Base-by-base conservation (phyloP, 805 yeast genomes). In the Candida yuanshanica region DNA sequence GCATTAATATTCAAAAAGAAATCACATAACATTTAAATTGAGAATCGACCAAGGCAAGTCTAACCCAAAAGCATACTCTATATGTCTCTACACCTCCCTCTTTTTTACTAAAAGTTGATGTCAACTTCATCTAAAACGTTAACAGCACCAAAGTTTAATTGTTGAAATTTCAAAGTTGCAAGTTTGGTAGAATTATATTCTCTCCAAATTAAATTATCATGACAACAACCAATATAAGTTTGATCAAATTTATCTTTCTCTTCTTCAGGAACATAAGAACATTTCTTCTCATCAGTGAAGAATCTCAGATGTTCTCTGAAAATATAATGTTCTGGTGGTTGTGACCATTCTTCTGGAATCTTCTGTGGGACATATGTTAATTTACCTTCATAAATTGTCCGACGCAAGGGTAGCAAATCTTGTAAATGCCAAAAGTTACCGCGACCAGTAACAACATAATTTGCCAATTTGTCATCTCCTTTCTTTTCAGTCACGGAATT, bases 371-470 rank as follows among this genome's bases (percentile, higher is more conserved):
- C 57, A 41, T 65, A 67, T 1, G 73, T 67, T 13, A 65, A 45
- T 10, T 55, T 72, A 3, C 87, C 87, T 56, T 84, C 90, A 48
- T 77, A 80, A 16, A 66, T 48, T 0, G 84, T 70, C 25, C 71
- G 64, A 4, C 72, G 60, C 44, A 84, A 62, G 0, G 87, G 83
- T 9, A 66, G 53, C 13, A 83, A 55, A 37, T 75, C 78, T 8
- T 69, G 68, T 25, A 67, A 53, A 7, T 63, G 55, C 56, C 75
- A 75, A 46, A 68, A 70, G 58, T 85, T 59, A 25, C 72, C 72
- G 27, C 51, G 51, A 20, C 70, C 69, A 16, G 64, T 56, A 36
- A 63, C 65, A 32, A 64, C 52, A 42, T 63, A 62, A 18, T 55
- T 52, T 11, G 44, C 33, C 7, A 53, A 6, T 5, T 42, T 40